Conservation (phyloP, 2,329 filamentous ascomycete genomes). For the Coniella lustricola region DNA sequence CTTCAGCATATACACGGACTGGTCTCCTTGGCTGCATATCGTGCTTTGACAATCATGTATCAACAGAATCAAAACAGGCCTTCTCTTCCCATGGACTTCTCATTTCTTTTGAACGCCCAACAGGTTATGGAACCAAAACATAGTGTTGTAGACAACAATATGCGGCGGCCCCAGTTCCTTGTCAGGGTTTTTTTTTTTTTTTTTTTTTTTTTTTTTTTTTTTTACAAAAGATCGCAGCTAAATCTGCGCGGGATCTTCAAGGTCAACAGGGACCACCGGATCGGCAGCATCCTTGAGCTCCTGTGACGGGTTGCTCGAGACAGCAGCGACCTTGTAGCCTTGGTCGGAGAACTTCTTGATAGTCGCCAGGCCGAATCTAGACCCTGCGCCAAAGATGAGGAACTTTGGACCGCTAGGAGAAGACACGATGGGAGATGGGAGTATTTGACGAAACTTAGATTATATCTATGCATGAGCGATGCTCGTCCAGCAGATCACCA, state of each 20-base stretch:
- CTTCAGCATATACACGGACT: too few species aligned
- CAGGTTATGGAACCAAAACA: too few species aligned
- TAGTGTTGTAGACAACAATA: conserved; percentile 37
- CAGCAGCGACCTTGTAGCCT: conserved; percentile 36
- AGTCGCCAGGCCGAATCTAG: conserved; percentile 32
- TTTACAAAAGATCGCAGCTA: conserved; percentile 29
- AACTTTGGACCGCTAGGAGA: conserved; percentile 21
- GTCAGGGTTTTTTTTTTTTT: conserved; percentile 32
- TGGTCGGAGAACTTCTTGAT: conserved; percentile 31
- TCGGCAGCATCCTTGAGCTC: conserved; percentile 23
- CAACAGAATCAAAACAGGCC: too few species aligned
- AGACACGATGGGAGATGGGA: conserved; percentile 8
- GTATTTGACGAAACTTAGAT: background rate
- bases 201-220: too few species aligned
- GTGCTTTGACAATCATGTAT: too few species aligned
- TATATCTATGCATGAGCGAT: too few species aligned
- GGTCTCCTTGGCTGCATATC: too few species aligned
- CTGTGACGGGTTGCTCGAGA: conserved; percentile 27
- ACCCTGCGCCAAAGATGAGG: conserved; percentile 36
- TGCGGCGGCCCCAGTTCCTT: conserved; percentile 28
- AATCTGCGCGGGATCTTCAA: conserved; percentile 29
- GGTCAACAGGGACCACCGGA: conserved; percentile 29
- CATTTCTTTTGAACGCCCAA: too few species aligned
- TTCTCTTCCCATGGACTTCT: too few species aligned
- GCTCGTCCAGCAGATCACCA: too few species aligned